Conservation (phyloP, 257 asterid genomes). For the Cordia subcordata region DNA sequence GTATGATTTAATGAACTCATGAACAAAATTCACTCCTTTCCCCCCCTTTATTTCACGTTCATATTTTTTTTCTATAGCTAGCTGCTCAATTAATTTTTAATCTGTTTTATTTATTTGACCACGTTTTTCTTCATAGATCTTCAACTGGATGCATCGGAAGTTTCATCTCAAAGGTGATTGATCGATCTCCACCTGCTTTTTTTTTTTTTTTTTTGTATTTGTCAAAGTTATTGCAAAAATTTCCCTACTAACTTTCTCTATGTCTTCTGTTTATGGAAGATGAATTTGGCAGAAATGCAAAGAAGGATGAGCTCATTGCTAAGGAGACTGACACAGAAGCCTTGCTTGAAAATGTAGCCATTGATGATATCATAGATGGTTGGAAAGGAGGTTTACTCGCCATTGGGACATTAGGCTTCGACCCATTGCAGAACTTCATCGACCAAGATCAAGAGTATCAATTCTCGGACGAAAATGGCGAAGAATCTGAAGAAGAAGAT, state of each 20-base stretch:
- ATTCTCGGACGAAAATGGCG: neutral
- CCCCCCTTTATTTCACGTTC: neutral
- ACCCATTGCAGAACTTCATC: slow-evolving; percentile 9
- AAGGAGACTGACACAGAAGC: slow-evolving; percentile 14
- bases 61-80: neutral
- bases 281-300: slow-evolving; percentile 24
- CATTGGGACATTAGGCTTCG: slow-evolving; percentile 70
- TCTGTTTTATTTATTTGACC: neutral
- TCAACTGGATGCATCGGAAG: slow-evolving; percentile 81
- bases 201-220: neutral
- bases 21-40: neutral
- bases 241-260: neutral
- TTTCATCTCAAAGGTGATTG: slow-evolving; percentile 41
- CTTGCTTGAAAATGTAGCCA: slow-evolving; percentile 19
- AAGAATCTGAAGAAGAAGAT: slow-evolving; percentile 7
- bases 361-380: slow-evolving; percentile 19
- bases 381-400: slow-evolving; percentile 55
- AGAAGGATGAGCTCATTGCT: slow-evolving; percentile 20
- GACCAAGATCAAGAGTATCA: slow-evolving; percentile 8
- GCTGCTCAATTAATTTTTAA: neutral
- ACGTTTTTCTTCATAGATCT: slow-evolving; percentile 36
- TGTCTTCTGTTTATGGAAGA: slow-evolving; percentile 19
- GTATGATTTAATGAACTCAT: slow-evolving; percentile 1
- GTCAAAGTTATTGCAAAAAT: neutral
- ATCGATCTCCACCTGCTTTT: neutral